Evolutionary conservation across 1,284 basidiomycete genomes (phyloP), one percentile per base, ranked within the genome.

Genomic region (Rhodotorula sp.): DNA sequence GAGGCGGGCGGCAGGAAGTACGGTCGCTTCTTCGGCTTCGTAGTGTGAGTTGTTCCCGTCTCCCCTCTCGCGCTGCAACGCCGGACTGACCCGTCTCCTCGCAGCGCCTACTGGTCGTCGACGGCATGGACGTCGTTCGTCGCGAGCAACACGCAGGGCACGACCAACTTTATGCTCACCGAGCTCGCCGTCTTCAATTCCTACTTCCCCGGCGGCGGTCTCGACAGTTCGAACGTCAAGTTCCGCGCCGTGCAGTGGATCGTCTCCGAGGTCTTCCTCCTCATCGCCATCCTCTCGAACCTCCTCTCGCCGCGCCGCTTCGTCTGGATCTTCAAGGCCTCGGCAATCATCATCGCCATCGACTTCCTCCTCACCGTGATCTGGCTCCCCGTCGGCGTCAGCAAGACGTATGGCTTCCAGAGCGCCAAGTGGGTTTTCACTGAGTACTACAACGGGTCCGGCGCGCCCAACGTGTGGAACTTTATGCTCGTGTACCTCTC

Each of bases 51-150:
- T 13, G 0, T 20, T 20, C 87, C 86, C 56, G 51, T 15, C 7
- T 19, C 10, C 24, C 17, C n/a, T 27, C 2, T 29, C 19, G 39
- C 24, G 24, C 34, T 44, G 7, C 13, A 51, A 30, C 39, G 17
- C 2, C 39, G 27, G 1, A 56, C 47, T 10, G 5, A 24, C 9
- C 32, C 36, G 1, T 4, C 10, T 22, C 48, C 24, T 44, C 39
- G n/a, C 60, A 70, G 68, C 27, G 63, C 66, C 1, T 68, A 59
- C 51, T 74, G 75, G 77, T 59, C 71, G 0, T 74, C 76, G 70
- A 92, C 91, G 1, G 91, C 91, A 24, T 93, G 91, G 91, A 91
- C 91, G 86, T 92, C 90, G 0, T 92, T 92, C 76, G 84, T 87
- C 60, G 91, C 91, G 20, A 86, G 88, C 52, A 91, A 90, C 77